These are phyloP conservation scores for Pseudogymnoascus destructans DNA, from an alignment of 2,329 filamentous ascomycete species.

Conservation along the genomic window DNA sequence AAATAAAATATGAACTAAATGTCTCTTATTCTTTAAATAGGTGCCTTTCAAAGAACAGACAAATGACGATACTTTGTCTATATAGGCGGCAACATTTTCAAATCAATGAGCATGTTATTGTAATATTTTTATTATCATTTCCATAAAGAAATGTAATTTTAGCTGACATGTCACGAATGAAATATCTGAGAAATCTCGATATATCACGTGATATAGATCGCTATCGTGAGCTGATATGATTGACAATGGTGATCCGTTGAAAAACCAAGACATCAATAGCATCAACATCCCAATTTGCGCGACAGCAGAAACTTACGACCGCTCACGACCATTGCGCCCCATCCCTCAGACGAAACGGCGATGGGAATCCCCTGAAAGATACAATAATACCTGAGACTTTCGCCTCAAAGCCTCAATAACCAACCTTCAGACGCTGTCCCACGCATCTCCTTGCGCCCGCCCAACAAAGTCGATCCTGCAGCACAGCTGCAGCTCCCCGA, in stretches of 20 bases:
- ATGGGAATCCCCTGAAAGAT: not conserved
- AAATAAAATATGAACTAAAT: not conserved
- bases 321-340: not conserved
- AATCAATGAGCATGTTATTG: not conserved
- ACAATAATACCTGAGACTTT: not conserved
- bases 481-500: conserved; percentile 22
- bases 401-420: conserved; percentile 1
- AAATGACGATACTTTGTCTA: not conserved
- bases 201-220: not conserved
- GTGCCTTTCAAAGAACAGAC: not conserved
- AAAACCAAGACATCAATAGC: not conserved
- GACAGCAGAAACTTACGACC: not conserved
- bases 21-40: conserved; percentile 2
- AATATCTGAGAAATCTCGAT: not conserved
- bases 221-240: not conserved
- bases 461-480: conserved; percentile 9
- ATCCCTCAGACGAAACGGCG: not conserved
- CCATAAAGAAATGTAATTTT: not conserved
- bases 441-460: not conserved
- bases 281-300: conserved; percentile 1
- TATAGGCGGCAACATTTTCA: not conserved
- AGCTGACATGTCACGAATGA: not conserved
- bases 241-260: conserved; percentile 2
- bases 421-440: not conserved
- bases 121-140: not conserved